Evolutionary conservation across 2,329 filamentous ascomycete species (phyloP).

Genomic region (Neonectria magnoliae): DNA sequence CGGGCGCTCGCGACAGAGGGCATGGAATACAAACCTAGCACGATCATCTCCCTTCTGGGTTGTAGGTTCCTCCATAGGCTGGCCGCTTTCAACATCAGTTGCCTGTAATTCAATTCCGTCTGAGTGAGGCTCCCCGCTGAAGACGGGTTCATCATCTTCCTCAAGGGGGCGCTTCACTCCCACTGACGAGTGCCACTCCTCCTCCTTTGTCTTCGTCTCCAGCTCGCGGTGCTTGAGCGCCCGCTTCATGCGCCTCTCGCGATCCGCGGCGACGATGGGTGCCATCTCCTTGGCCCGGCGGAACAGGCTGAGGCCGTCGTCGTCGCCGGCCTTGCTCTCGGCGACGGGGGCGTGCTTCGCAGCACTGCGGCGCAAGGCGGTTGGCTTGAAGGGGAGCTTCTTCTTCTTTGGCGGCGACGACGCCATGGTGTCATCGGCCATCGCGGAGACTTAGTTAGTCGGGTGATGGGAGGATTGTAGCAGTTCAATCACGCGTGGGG

Average conservation of each 20-base stretch:
- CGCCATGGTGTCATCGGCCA: constrained; percentile 46
- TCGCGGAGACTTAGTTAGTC: constrained; percentile 10
- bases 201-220: constrained; percentile 25
- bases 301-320: constrained; percentile 59
- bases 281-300: constrained; percentile 62
- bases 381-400: constrained; percentile 62
- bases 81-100: neutral
- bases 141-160: constrained; percentile 18
- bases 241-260: constrained; percentile 44
- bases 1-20: neutral
- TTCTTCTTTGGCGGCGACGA: constrained; percentile 48
- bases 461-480: constrained; percentile 16
- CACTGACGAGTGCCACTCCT: constrained; percentile 24
- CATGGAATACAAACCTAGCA: constrained; percentile 34
- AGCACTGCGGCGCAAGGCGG: constrained; percentile 51
- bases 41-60: constrained; percentile 26
- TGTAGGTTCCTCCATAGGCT: constrained; percentile 23
- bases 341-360: constrained; percentile 34
- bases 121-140: neutral
- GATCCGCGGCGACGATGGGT: constrained; percentile 54
- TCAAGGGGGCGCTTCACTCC: constrained; percentile 38
- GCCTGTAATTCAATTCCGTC: neutral
- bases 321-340: constrained; percentile 36
- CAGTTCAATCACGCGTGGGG: constrained; percentile 6
- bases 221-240: constrained; percentile 40